phyloP scores from a whole-genome alignment of 2,329 filamentous ascomycete species.

The Hawksworthiomyces lignivorus region DNA sequence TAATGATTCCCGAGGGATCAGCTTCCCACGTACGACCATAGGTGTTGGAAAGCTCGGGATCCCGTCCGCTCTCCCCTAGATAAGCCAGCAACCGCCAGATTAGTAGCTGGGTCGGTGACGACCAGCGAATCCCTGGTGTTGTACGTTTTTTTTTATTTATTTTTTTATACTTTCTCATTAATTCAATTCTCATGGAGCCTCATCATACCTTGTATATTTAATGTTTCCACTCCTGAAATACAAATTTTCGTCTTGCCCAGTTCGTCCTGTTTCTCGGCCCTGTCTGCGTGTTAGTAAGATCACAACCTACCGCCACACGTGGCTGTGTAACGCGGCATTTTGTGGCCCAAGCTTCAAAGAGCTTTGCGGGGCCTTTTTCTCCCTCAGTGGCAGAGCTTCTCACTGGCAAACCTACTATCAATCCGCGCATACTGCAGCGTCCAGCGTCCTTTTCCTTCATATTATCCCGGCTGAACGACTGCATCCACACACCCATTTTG shows the following conservation, averaged over 20 bases:
- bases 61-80: conserved; percentile 12
- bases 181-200: no score
- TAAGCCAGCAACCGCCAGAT: conserved; percentile 10
- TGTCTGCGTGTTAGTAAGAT: no score
- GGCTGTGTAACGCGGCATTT: conserved; percentile 16
- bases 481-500: no score
- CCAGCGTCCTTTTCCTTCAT: no score
- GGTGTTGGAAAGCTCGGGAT: conserved; percentile 8
- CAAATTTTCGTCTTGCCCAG: no score
- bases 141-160: conserved; percentile 8
- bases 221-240: no score
- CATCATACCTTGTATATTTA: not conserved
- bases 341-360: conserved; percentile 16
- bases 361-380: conserved; percentile 12
- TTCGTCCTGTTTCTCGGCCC: no score
- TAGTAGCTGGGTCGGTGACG: conserved; percentile 12
- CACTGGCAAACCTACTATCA: conserved; percentile 9
- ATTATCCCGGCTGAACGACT: no score
- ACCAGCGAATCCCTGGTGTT: conserved; percentile 12
- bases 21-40: conserved; percentile 8
- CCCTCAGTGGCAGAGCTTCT: not conserved
- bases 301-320: no score
- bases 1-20: no score
- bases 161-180: not conserved
- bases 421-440: conserved; percentile 10